These are phyloP conservation scores for Physcomitrium patens DNA, from an alignment of 225 moss, liverwort and hornwort species.

Conservation along the genomic window DNA sequence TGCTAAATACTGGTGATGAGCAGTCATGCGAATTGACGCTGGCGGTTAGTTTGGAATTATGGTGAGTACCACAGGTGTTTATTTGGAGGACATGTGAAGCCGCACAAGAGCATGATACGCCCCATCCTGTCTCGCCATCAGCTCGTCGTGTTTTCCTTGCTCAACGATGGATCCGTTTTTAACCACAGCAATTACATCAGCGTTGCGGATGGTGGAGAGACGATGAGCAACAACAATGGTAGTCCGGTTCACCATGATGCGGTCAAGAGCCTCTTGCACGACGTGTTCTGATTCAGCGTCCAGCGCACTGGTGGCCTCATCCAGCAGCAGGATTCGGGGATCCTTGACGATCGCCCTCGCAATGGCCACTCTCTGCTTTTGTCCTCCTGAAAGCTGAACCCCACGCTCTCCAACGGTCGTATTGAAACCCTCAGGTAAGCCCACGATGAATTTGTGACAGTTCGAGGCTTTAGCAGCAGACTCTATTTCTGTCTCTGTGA, in stretches of 20 bases:
- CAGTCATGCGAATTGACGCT: background rate
- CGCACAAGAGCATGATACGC: slow-evolving; percentile 78
- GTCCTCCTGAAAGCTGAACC: slow-evolving; percentile 77
- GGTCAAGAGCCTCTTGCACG: slow-evolving; percentile 84
- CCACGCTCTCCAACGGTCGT: slow-evolving; percentile 85
- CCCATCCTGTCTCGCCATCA: slow-evolving; percentile 59
- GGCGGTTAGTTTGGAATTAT: background rate
- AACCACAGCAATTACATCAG: slow-evolving; percentile 79
- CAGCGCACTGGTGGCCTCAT: slow-evolving; percentile 83
- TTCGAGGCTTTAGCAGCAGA: slow-evolving; percentile 76
- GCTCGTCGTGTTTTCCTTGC: slow-evolving; percentile 74
- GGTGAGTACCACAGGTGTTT: background rate
- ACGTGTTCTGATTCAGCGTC: slow-evolving; percentile 87
- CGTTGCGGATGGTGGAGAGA: slow-evolving; percentile 79
- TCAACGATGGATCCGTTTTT: slow-evolving; percentile 76
- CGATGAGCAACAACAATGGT: slow-evolving; percentile 84
- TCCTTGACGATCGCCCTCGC: slow-evolving; percentile 83
- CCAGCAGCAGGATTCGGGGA: slow-evolving; percentile 68
- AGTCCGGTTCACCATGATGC: slow-evolving; percentile 76
- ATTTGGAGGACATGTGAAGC: slow-evolving; percentile 61
- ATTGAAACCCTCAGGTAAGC: slow-evolving; percentile 68
- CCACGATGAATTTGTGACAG: slow-evolving; percentile 67
- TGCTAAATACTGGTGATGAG: background rate
- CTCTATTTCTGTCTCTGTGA: slow-evolving; percentile 58
- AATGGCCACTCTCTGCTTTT: slow-evolving; percentile 86